Evolutionary conservation across 2,329 filamentous ascomycete genomes (phyloP), one percentile per base, ranked within the genome.

Genomic region (Stagonosporopsis rhizophila): DNA sequence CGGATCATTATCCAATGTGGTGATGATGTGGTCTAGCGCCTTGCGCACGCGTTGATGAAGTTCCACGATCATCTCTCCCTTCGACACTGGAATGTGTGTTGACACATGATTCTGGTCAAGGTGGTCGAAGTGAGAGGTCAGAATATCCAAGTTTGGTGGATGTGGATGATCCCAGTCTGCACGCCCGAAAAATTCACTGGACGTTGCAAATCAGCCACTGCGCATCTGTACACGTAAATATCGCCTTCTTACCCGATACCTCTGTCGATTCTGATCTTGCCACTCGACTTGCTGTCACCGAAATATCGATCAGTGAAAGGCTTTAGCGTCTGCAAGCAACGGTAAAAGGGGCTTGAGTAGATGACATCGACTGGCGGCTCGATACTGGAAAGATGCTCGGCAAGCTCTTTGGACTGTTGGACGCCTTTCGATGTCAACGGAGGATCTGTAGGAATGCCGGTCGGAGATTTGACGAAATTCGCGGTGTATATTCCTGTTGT

Each of bases 171-270:
- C 83, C 76, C 96, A 97, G 57, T 87, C 87, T 15, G 93, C 92
- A 44, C 86, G 83, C 23, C 95, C 95, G 74, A 95, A 98, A 89
- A 95, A 98, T 80, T 99, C 95, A 59, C 91, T 89, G 35, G 87
- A 20, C 68, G 55, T 17, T 8, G 20, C 25, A 37, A 35, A 42
- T 60, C 44, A 61, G 59, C 52, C 80, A 77, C 65, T 88, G 86
- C 44, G 81, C 25, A 40, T 22, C 4, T 15, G 9, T 46, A 28
- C n/a, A 38, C 2, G n/a, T 15, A 11, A 19, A 46, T n/a, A 19
- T 34, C 20, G 2, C 19, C 22, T 20, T 69, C 75, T 39, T 71
- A 83, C 82, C 81, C 82, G 55, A 85, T 62, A 1, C 83, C 83
- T 61, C 81, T 79, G 66, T 85, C 83, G 39, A 83, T 74, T 52